Evolutionary conservation across 345 rosid genomes (phyloP), one percentile per base, ranked within the genome.

Genomic region (Brassica nigra): DNA sequence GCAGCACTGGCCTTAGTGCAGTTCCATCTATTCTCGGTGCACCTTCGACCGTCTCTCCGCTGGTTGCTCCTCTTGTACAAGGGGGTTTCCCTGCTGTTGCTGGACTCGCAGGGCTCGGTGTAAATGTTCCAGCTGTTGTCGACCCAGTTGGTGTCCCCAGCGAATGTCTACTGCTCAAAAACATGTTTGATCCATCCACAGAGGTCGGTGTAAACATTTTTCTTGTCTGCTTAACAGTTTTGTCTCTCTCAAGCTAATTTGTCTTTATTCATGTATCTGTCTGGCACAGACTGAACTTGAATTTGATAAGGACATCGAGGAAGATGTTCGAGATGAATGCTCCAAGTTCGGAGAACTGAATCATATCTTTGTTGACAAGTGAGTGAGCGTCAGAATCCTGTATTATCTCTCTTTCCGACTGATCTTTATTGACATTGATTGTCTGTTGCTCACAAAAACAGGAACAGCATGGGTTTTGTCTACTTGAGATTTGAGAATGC

Each of bases 311-410:
- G 99, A 95, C 84, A 95, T 95, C 70, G 88, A 89, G 86, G 99
- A 95, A 77, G 98, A 95, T 73, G 98, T 93, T 62, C 65, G 81
- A 81, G 97, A 87, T 0, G 97, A 95, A 77, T 91, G 97, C 83
- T 82, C 95, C 0, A 95, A 92, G 73, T 90, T 87, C 9, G 99
- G 99, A 70, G 73, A 69, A 5, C 73, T 95, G 85, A 91, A 83
- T 64, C 98, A 95, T 80, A 87, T 93, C 70, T 84, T 55, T 77
- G 93, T 93, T 8, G 98, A 95, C 89, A 91, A 87, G 98, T 91
- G 83, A 65, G 91, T 86, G 7, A 31, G 33, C 70, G 34, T 12
- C 9, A 65, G 16, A 7, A 20, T 55, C 34, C 29, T 34, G 57
- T 52, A n/a, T 62, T 58, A 34, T 15, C 16, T 47, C 36, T 11